phyloP scores from a whole-genome alignment of 805 yeast species.

The Tetrapisispora taiwanensis region DNA sequence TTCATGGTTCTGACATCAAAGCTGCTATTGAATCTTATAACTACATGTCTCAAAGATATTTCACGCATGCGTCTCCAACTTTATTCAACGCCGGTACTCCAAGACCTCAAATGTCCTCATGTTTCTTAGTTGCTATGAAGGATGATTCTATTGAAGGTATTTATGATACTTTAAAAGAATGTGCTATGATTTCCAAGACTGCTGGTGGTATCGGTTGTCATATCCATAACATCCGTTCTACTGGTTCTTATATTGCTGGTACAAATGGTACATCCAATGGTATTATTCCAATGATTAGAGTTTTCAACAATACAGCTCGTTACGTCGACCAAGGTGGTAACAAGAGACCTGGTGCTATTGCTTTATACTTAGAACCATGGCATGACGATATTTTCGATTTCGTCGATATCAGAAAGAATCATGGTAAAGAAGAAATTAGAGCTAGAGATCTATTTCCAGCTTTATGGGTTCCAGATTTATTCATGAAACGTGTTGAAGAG shows the following conservation, averaged over 20 bases:
- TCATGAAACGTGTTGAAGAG: conserved; percentile 80
- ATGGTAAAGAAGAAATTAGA: conserved; percentile 87
- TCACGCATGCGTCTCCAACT: conserved; percentile 94
- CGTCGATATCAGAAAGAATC: conserved; percentile 79
- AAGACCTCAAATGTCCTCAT: conserved; percentile 76
- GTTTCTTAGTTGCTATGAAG: conserved; percentile 83
- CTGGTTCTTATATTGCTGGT: conserved; percentile 83
- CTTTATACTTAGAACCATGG: conserved; percentile 93
- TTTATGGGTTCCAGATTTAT: conserved; percentile 88
- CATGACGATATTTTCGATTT: conserved; percentile 85
- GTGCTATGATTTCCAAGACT: conserved; percentile 85
- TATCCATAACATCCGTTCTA: conserved; percentile 74
- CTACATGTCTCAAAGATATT: conserved; percentile 75
- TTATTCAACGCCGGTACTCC: conserved; percentile 89
- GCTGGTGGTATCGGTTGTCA: conserved; percentile 96
- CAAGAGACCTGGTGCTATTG: conserved; percentile 96
- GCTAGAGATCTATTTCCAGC: conserved; percentile 92
- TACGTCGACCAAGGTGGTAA: conserved; percentile 98
- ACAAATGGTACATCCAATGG: conserved; percentile 92
- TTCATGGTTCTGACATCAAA: conserved; percentile 61
- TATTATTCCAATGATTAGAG: conserved; percentile 90
- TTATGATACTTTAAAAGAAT: conserved; percentile 74
- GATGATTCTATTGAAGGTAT: conserved; percentile 95
- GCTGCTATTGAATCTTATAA: conserved; percentile 73
- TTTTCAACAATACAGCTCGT: conserved; percentile 89